Percentiles rank a stretch among this genome's conserved stretches.
Conservation (phyloP, 805 yeast species). For the Candida nitratophila region DNA sequence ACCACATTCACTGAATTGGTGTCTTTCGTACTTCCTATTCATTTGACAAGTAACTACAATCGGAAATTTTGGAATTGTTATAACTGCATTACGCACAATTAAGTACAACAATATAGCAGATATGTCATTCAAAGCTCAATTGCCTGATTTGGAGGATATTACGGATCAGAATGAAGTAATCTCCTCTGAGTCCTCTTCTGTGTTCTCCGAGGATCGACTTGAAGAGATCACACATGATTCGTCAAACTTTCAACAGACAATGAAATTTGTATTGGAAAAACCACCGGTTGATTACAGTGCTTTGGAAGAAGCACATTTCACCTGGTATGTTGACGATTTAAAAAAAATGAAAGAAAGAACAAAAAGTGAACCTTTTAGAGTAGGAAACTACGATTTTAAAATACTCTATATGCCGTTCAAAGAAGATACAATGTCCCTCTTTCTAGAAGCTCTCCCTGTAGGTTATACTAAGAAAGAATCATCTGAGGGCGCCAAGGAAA, state of each 20-base stretch:
- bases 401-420: constrained; percentile 61
- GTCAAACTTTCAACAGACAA: not conserved
- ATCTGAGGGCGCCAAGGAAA: not conserved
- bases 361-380: constrained; percentile 27
- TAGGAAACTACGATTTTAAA: constrained; percentile 36
- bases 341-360: constrained; percentile 9
- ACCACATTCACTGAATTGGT: no score
- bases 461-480: constrained; percentile 42
- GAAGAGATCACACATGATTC: constrained; percentile 1
- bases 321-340: constrained; percentile 33
- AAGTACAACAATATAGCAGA: no score
- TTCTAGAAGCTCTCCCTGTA: constrained; percentile 42
- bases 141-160: not conserved
- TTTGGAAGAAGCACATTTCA: constrained; percentile 22
- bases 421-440: constrained; percentile 68
- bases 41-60: no score
- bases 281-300: constrained; percentile 26
- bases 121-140: not conserved
- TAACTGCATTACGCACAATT: no score
- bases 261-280: constrained; percentile 11
- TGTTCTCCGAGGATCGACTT: not conserved
- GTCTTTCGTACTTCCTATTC: no score
- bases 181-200: not conserved
- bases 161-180: not conserved
- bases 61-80: no score